Percentiles rank a stretch among this genome's conserved stretches.
Evolutionary conservation across 306 rosid species (phyloP).

Genomic region (Leucaena leucocephala): DNA sequence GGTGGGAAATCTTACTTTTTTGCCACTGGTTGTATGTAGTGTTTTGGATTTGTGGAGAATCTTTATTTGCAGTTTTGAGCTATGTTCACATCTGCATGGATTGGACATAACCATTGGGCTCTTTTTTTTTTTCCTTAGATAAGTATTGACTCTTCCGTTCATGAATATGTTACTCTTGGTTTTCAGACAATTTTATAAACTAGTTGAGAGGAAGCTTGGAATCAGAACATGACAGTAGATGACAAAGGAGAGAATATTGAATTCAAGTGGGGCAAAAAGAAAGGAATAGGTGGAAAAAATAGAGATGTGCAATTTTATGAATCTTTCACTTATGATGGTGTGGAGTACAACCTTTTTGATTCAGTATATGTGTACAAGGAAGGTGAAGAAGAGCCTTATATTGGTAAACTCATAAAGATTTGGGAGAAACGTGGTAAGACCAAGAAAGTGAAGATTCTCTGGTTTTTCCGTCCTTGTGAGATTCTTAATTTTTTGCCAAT

Average conservation of each 20-base stretch:
- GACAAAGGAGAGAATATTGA: slow-evolving; percentile 42
- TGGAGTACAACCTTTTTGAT: slow-evolving; percentile 64
- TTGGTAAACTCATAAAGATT: slow-evolving; percentile 73
- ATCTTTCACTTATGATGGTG: slow-evolving; percentile 71
- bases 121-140: slow-evolving; percentile 29
- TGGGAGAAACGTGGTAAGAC: slow-evolving; percentile 63
- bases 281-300: slow-evolving; percentile 54
- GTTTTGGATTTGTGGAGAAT: slow-evolving; percentile 28
- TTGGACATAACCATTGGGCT: not conserved
- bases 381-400: slow-evolving; percentile 65
- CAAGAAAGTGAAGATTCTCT: slow-evolving; percentile 69
- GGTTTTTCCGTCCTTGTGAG: slow-evolving; percentile 81
- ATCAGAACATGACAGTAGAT: slow-evolving; percentile 52
- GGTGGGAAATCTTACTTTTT: not conserved
- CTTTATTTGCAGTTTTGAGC: not conserved
- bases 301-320: slow-evolving; percentile 61
- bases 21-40: not conserved
- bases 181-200: slow-evolving; percentile 1
- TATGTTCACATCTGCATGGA: not conserved
- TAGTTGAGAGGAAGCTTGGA: slow-evolving; percentile 10
- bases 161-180: not conserved
- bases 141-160: not conserved
- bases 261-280: slow-evolving; percentile 66
- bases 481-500: not conserved
- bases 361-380: slow-evolving; percentile 70